Evolutionary conservation across 768 basidiomycete species (phyloP).

Genomic region (Grammothele lineata): DNA sequence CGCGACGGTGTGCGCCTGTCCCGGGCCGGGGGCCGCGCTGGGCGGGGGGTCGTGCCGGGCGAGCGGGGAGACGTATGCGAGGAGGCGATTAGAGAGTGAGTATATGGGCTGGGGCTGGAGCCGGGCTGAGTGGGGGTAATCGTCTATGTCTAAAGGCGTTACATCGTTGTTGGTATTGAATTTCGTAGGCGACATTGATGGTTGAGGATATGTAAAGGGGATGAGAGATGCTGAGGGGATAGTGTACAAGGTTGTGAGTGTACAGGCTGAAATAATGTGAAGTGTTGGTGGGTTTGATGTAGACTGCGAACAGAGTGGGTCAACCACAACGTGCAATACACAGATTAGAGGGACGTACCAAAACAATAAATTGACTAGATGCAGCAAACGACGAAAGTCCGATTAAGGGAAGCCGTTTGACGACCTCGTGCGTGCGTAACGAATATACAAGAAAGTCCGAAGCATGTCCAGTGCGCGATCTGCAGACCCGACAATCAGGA

Average conservation of each 20-base stretch:
- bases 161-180: conserved; percentile 32
- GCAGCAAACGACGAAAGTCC: conserved; percentile 42
- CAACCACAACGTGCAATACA: no score
- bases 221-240: conserved; percentile 45
- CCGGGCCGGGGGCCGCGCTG: conserved; percentile 7
- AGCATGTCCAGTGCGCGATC: conserved; percentile 17
- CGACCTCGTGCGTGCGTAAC: conserved; percentile 42
- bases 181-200: background rate
- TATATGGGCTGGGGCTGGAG: conserved; percentile 44
- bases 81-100: conserved; percentile 55
- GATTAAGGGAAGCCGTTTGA: conserved; percentile 44
- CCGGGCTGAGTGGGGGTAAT: background rate
- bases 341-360: conserved; percentile 37
- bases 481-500: background rate
- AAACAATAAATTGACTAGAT: conserved; percentile 45
- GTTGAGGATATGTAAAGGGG: conserved; percentile 35
- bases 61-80: conserved; percentile 51
- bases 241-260: conserved; percentile 47
- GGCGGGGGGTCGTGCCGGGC: conserved; percentile 20
- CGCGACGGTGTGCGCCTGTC: conserved; percentile 10
- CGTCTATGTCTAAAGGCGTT: conserved; percentile 34
- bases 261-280: conserved; percentile 52
- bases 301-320: conserved; percentile 34
- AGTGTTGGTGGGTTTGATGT: conserved; percentile 52
- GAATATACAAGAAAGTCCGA: conserved; percentile 41